Evolutionary conservation across 768 basidiomycete species (phyloP), one percentile per base, ranked within the genome.

Genomic region (Auricularia heimuer): DNA sequence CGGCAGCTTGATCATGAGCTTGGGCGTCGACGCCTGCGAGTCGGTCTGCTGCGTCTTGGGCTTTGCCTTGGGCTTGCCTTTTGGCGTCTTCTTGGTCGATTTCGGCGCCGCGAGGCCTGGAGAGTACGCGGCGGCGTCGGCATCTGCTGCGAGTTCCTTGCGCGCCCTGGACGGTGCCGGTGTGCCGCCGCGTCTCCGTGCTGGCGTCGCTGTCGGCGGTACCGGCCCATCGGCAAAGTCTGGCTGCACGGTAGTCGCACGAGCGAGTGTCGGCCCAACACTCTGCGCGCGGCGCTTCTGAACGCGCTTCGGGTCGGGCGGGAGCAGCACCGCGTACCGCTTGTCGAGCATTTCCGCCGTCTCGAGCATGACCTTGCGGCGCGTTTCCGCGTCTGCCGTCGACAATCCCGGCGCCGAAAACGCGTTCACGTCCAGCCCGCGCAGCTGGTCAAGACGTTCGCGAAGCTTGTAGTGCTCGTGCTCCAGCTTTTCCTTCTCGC

Each of bases 401-500:
- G 66, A 42, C 21, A 39, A 24, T 2, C 35, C 35, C 6, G 63
- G 8, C 6, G 14, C 35, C 44, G 63, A 56, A 54, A 68, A 66
- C 8, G 65, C 56, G 12, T 29, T 29, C 24, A 63, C 29, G 34
- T 67, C 89, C 85, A 94, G 88, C 34, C 78, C 80, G 64, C 81
- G 82, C 64, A 94, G 80, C 71, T 94, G 89, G 62, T 94, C 92
- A 66, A 94, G 89, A 42, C 93, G 85, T 71, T 93, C 88, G 74
- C 89, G 89, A 71, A 96, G 84, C 72, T 93, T 92, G 77, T 94
- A 93, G 69, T 93, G 91, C 71, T 94, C 92, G 68, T 93, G 88
- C 75, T 90, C 88, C 64, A 95, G 82, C 72, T 93, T 93, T 75
- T 96, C 93, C 75, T 92, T 92, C 76, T 95, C 93, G 64, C 92